Conservation (phyloP, 164 flowering plant species). For the Nelumbo lutea region DNA sequence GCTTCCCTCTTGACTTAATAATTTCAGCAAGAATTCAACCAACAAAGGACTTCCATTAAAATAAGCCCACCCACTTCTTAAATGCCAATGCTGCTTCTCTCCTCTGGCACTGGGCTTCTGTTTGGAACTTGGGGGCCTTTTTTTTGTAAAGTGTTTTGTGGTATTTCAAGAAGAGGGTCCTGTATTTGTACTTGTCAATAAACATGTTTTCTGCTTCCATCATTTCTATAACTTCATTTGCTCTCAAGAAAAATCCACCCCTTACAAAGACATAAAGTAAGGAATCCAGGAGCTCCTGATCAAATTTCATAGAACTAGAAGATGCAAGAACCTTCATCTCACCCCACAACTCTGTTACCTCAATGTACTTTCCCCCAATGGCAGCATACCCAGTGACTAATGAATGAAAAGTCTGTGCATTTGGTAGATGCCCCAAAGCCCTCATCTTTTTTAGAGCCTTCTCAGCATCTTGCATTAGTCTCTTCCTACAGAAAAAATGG, state of each 20-base stretch:
- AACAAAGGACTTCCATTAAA: neutral
- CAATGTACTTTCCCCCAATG: slow-evolving; percentile 74
- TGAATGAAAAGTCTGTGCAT: slow-evolving; percentile 94
- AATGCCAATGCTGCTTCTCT: slow-evolving; percentile 79
- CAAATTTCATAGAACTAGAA: slow-evolving; percentile 66
- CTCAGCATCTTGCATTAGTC: slow-evolving; percentile 93
- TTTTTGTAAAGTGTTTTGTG: slow-evolving; percentile 78
- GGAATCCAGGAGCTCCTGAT: slow-evolving; percentile 88
- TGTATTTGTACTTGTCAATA: slow-evolving; percentile 83
- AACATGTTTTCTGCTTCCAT: slow-evolving; percentile 83
- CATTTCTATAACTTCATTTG: slow-evolving; percentile 84
- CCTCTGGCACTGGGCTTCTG: slow-evolving; percentile 71
- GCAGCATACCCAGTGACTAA: slow-evolving; percentile 94
- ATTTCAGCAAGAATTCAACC: too few species aligned
- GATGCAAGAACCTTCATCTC: slow-evolving; percentile 81
- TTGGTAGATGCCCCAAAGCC: slow-evolving; percentile 74
- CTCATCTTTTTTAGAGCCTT: slow-evolving; percentile 93
- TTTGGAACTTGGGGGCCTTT: slow-evolving; percentile 74
- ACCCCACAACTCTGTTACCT: slow-evolving; percentile 92
- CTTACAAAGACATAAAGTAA: slow-evolving; percentile 85
- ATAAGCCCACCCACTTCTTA: slow-evolving; percentile 78
- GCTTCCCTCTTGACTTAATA: too few species aligned
- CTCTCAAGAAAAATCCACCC: slow-evolving; percentile 86
- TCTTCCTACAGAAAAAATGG: slow-evolving; percentile 86
- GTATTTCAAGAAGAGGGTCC: slow-evolving; percentile 79